A percentile compares a stretch with the other conserved stretches of the same genome.
phyloP scores from a whole-genome alignment of 2,329 filamentous ascomycete species.

The Fusarium scirpi region DNA sequence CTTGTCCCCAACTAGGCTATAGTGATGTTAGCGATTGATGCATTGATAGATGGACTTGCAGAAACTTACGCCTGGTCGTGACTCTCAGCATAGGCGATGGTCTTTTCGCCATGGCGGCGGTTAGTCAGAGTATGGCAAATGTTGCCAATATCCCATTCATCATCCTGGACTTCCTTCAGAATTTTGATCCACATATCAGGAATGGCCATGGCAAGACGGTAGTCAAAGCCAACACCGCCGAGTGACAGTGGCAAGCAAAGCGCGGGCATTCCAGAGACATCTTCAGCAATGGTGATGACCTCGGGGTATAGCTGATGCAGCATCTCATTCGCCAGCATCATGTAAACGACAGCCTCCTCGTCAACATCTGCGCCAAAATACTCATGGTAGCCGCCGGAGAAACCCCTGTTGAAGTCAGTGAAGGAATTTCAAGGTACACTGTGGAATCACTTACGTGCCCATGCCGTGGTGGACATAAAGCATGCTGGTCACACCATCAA shows the following conservation, averaged over 20 bases:
- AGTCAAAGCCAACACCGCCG: constrained; percentile 96
- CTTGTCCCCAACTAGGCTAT: constrained; percentile 93
- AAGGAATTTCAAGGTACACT: background rate
- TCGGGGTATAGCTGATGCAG: constrained; percentile 90
- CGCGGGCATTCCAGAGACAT: constrained; percentile 99
- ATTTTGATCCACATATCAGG: constrained; percentile 99
- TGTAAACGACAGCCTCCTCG: constrained; percentile 92
- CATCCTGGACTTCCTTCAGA: constrained; percentile 90
- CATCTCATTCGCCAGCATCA: constrained; percentile 97
- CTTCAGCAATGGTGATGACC: constrained; percentile 92
- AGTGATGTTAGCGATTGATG: constrained; percentile 32
- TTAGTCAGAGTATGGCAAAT: constrained; percentile 92
- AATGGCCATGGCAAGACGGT: constrained; percentile 95
- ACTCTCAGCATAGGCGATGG: constrained; percentile 96
- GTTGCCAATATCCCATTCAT: constrained; percentile 89
- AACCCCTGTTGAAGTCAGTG: constrained; percentile 70
- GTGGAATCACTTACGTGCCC: constrained; percentile 77
- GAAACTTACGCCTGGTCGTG: constrained; percentile 92
- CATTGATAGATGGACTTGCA: constrained; percentile 30
- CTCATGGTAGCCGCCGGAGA: constrained; percentile 97
- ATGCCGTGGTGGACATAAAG: constrained; percentile 96
- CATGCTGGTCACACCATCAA: constrained; percentile 99
- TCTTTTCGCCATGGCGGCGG: constrained; percentile 94
- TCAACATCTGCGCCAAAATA: constrained; percentile 93
- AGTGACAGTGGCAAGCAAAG: constrained; percentile 86